phyloP scores from a whole-genome alignment of 768 basidiomycete genomes.

The Sistotremastrum niveocremeum region DNA sequence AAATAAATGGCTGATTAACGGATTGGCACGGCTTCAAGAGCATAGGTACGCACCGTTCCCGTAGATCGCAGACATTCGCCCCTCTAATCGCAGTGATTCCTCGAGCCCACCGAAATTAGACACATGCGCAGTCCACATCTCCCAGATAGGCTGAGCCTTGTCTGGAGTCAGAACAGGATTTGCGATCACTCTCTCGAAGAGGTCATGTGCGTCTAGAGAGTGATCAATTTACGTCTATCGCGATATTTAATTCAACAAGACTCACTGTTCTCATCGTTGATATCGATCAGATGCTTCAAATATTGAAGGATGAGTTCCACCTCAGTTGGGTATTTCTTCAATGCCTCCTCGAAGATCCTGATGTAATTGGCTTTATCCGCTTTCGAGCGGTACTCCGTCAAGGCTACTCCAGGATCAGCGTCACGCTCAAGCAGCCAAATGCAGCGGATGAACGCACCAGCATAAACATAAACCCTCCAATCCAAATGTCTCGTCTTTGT shows the following conservation, averaged over 20 bases:
- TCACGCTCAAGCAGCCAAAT: too few relatives aligned
- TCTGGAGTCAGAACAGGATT: slow-evolving; percentile 51
- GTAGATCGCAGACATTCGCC: slow-evolving; percentile 78
- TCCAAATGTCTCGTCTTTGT: slow-evolving; percentile 32
- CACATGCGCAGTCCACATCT: slow-evolving; percentile 90
- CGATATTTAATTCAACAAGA: slow-evolving; percentile 4
- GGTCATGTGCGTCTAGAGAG: slow-evolving; percentile 73
- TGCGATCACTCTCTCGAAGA: slow-evolving; percentile 79
- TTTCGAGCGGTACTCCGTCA: slow-evolving; percentile 90
- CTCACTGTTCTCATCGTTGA: slow-evolving; percentile 94
- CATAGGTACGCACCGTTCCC: slow-evolving; percentile 47
- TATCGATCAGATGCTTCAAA: slow-evolving; percentile 81
- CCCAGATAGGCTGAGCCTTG: slow-evolving; percentile 79
- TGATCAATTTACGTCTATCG: slow-evolving; percentile 1
- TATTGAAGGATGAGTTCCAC: slow-evolving; percentile 80
- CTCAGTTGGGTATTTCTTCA: slow-evolving; percentile 72
- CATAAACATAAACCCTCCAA: not conserved
- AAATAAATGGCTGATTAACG: too few relatives aligned
- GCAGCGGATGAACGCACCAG: too few relatives aligned
- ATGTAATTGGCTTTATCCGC: slow-evolving; percentile 68
- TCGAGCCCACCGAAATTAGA: slow-evolving; percentile 88
- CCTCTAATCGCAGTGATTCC: slow-evolving; percentile 78
- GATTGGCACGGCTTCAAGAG: not conserved
- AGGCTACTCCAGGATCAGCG: slow-evolving; percentile 34
- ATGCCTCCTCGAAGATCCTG: slow-evolving; percentile 87